Evolutionary conservation across 2,329 filamentous ascomycete genomes (phyloP), one percentile per base, ranked within the genome.

Genomic region (Myriangium duriaei): DNA sequence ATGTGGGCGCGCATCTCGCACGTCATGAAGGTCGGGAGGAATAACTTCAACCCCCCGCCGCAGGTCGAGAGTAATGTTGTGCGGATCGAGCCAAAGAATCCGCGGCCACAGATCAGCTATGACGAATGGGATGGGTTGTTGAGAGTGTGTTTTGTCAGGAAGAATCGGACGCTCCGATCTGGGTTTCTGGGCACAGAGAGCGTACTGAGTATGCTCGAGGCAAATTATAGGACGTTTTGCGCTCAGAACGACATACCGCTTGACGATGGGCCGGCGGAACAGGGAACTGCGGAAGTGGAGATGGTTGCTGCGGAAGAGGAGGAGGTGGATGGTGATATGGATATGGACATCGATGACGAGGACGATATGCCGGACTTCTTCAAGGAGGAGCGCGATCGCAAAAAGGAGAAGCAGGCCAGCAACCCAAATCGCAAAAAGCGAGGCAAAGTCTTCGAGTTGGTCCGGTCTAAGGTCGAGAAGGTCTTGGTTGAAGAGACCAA

Each of bases 31-130:
- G 88, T 96, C 32, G 86, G 87, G 47, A 82, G 80, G 62, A 91
- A 92, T 62, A 96, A 96, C 65, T 98, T 96, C 71, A 85, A 84
- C 45, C 91, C 91, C 0, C 88, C 91, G 1, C 91, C 91, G 6
- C 75, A 85, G 53, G 91, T 98, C 41, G 91, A 98, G 61, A 84
- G 77, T 5, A 87, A 81, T 41, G 87, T 95, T 5, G 86, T 95
- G 33, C 74, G 87, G 43, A 81, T 95, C 48, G 83, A 88, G 54
- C 86, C 86, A 14, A 92, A 95, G 64, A 71, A 74, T 26, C 86
- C 86, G 9, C 67, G 85, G 26, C 88, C 88, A 37, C 79, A 85
- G 49, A 87, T 96, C 46, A 83, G 77, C 55, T 96, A 88, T 61
- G 85, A 92, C 37, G 91, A 96, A 59, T 95, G 87, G 79, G 88